Evolutionary conservation across 1,284 basidiomycete species (phyloP).

Genomic region (Coniferiporia sulphurascens): DNA sequence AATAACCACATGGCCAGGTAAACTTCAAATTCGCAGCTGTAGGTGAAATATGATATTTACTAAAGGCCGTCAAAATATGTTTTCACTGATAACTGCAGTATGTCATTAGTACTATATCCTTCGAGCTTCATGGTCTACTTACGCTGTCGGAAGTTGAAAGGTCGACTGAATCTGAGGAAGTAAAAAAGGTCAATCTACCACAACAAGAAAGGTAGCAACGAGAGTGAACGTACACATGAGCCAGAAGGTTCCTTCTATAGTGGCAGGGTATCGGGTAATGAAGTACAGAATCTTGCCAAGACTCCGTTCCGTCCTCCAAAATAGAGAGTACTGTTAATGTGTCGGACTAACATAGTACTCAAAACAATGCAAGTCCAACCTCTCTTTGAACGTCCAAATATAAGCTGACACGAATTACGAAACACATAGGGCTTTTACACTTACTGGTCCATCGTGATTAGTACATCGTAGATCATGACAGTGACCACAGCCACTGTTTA

Average conservation of each 20-base stretch:
- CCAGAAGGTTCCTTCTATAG: conserved; percentile 4
- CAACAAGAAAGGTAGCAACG: too few relatives aligned
- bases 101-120: not conserved
- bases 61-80: not conserved
- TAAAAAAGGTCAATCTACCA: too few relatives aligned
- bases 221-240: not conserved
- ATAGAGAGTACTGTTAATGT: not conserved
- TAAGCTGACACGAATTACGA: not conserved
- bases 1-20: conserved; percentile 3
- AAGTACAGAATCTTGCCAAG: conserved; percentile 8
- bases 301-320: conserved; percentile 7
- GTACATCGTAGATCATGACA: conserved; percentile 14
- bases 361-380: not conserved
- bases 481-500: not conserved
- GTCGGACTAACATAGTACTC: not conserved
- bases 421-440: not conserved
- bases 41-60: not conserved
- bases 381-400: not conserved
- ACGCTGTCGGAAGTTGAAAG: not conserved
- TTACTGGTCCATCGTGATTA: conserved; percentile 6
- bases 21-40: conserved; percentile 8
- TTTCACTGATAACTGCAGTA: not conserved
- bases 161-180: not conserved
- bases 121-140: not conserved
- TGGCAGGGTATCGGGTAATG: conserved; percentile 5